Percentiles rank a stretch among this genome's conserved stretches.
Conservation (phyloP, 768 basidiomycete species). For the Rhizopogon vesiculosus region DNA sequence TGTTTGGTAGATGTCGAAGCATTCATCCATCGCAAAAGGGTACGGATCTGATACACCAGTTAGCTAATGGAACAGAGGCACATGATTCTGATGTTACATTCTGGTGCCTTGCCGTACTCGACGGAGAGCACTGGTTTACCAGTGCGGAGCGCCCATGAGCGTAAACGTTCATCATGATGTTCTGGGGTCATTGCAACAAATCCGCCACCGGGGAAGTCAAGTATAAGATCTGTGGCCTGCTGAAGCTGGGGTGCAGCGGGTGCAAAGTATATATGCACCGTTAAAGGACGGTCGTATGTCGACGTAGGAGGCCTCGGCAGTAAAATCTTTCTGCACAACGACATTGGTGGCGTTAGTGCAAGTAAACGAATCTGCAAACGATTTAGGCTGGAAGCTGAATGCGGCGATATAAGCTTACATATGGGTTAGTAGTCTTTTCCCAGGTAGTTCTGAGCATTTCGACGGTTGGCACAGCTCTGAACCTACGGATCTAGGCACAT, state of each 20-base stretch:
- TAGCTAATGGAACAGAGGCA: not conserved
- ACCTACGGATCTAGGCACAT: slow-evolving; percentile 72
- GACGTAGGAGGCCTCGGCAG: slow-evolving; percentile 78
- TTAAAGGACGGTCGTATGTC: slow-evolving; percentile 76
- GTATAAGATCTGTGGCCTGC: slow-evolving; percentile 71
- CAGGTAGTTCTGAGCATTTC: slow-evolving; percentile 95
- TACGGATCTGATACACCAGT: slow-evolving; percentile 69
- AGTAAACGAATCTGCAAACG: slow-evolving; percentile 55
- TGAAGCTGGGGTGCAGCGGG: slow-evolving; percentile 60
- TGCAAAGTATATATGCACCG: slow-evolving; percentile 78
- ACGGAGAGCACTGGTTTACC: slow-evolving; percentile 78
- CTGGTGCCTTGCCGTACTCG: slow-evolving; percentile 96
- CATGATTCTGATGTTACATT: slow-evolving; percentile 54
- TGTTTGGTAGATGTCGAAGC: slow-evolving; percentile 83
- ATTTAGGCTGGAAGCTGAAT: slow-evolving; percentile 5
- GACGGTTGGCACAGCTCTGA: slow-evolving; percentile 89
- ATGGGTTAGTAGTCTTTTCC: slow-evolving; percentile 96
- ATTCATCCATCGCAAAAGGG: slow-evolving; percentile 94
- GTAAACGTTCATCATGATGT: slow-evolving; percentile 92
- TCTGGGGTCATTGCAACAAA: slow-evolving; percentile 96
- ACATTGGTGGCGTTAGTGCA: slow-evolving; percentile 52
- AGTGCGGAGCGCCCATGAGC: slow-evolving; percentile 79
- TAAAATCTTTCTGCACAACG: slow-evolving; percentile 69
- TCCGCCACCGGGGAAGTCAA: slow-evolving; percentile 95
- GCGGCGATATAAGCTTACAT: slow-evolving; percentile 43